These are phyloP conservation scores for Trichoderma harzianum DNA, from an alignment of 2,329 filamentous ascomycete genomes.

Conservation along the genomic window DNA sequence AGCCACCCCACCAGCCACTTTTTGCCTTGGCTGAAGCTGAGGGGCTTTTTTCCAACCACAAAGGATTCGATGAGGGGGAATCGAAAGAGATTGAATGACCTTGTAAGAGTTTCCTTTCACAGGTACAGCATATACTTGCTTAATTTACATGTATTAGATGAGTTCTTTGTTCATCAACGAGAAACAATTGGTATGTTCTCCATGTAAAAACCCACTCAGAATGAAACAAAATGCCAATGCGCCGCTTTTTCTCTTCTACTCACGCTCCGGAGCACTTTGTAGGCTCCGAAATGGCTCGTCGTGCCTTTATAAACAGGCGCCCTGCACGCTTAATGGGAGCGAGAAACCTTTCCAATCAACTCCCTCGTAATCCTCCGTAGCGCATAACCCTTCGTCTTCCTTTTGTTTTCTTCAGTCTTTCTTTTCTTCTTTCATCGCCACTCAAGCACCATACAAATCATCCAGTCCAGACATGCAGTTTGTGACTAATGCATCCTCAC, in stretches of 20 bases:
- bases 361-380: not conserved
- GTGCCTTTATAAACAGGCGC: not conserved
- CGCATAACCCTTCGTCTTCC: not conserved
- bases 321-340: not conserved
- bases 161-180: not conserved
- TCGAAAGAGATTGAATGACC: not conserved
- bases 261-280: conserved; percentile 3
- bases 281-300: not conserved
- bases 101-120: not conserved
- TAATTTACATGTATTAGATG: not conserved
- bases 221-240: not conserved
- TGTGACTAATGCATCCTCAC: not conserved
- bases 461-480: not conserved
- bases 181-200: not conserved
- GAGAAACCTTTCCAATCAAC: not conserved
- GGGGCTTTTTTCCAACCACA: not conserved
- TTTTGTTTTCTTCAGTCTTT: not conserved
- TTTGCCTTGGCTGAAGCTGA: not conserved
- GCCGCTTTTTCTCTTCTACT: not conserved
- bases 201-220: not conserved
- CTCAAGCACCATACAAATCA: not conserved
- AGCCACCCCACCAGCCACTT: conserved; percentile 14
- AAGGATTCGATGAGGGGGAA: not conserved
- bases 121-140: not conserved
- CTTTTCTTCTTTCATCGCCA: not conserved